Percentiles rank a stretch among this genome's conserved stretches.
phyloP scores from a whole-genome alignment of 192 early-diverging fungal species.

The Oehlia diaphana region DNA sequence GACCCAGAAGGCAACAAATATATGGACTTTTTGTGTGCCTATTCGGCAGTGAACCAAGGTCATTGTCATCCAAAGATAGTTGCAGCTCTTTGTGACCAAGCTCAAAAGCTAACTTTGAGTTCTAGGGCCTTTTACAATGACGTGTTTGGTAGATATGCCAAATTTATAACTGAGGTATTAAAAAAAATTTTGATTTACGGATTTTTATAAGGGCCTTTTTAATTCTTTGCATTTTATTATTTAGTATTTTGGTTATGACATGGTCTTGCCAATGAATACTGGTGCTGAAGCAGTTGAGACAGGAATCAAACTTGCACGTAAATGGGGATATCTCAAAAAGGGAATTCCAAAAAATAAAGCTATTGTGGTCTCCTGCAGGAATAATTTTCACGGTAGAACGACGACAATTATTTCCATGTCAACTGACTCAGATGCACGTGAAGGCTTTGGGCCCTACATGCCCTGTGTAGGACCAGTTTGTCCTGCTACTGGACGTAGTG shows the following conservation, averaged over 20 bases:
- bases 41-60: constrained; percentile 86
- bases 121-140: constrained; percentile 99
- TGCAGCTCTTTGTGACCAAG: constrained; percentile 87
- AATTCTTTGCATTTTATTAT: not conserved
- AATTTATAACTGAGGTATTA: constrained; percentile 79
- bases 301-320: constrained; percentile 94
- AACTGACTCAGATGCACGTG: constrained; percentile 82
- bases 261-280: constrained; percentile 99
- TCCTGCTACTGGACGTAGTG: constrained; percentile 64
- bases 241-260: constrained; percentile 90
- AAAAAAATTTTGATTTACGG: not conserved
- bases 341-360: constrained; percentile 77
- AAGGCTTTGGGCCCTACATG: constrained; percentile 93
- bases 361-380: constrained; percentile 77
- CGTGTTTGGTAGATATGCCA: constrained; percentile 85
- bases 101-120: constrained; percentile 76
- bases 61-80: constrained; percentile 97
- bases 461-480: constrained; percentile 82
- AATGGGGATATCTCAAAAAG: constrained; percentile 96
- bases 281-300: constrained; percentile 99
- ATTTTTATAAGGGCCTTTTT: not conserved
- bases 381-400: constrained; percentile 98
- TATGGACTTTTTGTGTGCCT: constrained; percentile 87
- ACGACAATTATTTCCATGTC: constrained; percentile 93
- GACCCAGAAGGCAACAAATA: constrained; percentile 90